phyloP scores from a whole-genome alignment of 2,329 filamentous ascomycete species.

The Ceratocystis cubensis region DNA sequence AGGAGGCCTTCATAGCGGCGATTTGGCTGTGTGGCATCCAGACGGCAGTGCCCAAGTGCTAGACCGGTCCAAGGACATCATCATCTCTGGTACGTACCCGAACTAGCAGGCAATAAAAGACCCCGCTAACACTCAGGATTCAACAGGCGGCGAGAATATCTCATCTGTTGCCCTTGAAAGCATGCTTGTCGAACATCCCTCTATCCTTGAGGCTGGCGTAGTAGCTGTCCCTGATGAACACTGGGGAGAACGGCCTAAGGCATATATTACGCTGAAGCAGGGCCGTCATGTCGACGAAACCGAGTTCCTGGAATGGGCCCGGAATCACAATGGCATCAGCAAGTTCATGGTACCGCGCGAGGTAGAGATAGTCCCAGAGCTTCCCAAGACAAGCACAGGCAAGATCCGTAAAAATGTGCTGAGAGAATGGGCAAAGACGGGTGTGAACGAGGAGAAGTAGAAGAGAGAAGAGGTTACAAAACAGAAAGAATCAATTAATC shows the following conservation, averaged over 20 bases:
- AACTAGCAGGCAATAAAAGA: neutral
- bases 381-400: constrained; percentile 94
- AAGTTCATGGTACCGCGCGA: constrained; percentile 74
- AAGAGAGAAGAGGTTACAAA: neutral
- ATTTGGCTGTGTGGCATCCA: constrained; percentile 83
- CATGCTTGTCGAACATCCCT: constrained; percentile 77
- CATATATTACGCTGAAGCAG: constrained; percentile 69
- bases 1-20: constrained; percentile 76
- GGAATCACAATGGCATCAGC: constrained; percentile 65
- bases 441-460: constrained; percentile 1
- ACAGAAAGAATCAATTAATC: neutral
- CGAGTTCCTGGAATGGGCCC: constrained; percentile 78
- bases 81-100: constrained; percentile 62
- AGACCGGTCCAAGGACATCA: constrained; percentile 93
- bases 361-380: constrained; percentile 66
- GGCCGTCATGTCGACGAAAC: constrained; percentile 43
- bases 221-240: constrained; percentile 77
- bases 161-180: constrained; percentile 84
- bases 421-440: constrained; percentile 62
- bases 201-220: constrained; percentile 82
- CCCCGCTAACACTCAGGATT: neutral
- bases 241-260: constrained; percentile 95
- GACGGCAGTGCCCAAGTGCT: constrained; percentile 87
- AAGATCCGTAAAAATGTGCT: constrained; percentile 95
- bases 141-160: constrained; percentile 82